Conservation (phyloP, 2,329 filamentous ascomycete genomes). For the Hymenoscyphus albidus region DNA sequence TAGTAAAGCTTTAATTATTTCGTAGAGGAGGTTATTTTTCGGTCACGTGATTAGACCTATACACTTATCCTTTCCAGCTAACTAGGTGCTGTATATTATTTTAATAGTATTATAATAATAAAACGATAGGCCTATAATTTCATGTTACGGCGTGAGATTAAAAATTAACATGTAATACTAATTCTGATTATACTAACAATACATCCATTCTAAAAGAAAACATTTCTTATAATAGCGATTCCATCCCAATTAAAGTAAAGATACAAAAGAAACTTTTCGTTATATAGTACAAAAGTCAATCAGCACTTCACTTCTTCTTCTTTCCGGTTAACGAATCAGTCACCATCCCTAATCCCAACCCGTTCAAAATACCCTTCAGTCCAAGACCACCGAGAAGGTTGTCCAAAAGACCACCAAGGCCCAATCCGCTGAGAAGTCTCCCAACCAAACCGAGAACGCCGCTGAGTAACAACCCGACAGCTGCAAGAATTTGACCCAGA, state of each 20-base stretch:
- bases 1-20: no score
- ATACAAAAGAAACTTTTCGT: neutral
- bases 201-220: neutral
- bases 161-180: neutral
- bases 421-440: slow-evolving; percentile 68
- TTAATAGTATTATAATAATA: no score
- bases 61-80: no score
- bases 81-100: no score
- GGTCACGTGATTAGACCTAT: no score
- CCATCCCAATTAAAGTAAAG: neutral
- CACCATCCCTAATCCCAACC: slow-evolving; percentile 60
- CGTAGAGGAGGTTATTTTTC: no score
- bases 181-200: neutral
- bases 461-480: slow-evolving; percentile 75
- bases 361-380: slow-evolving; percentile 68
- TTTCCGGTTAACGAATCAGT: slow-evolving; percentile 44
- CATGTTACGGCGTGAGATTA: no score
- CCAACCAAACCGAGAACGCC: slow-evolving; percentile 85
- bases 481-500: slow-evolving; percentile 86
- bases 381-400: slow-evolving; percentile 73
- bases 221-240: neutral
- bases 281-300: neutral
- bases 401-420: slow-evolving; percentile 77
- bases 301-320: slow-evolving; percentile 35
- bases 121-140: no score